A percentile compares a stretch with the other conserved stretches of the same genome.
These are phyloP conservation scores for Pythium rhizo-oryzae DNA, from an alignment of 352 stramenopile genomes.

Conservation along the genomic window DNA sequence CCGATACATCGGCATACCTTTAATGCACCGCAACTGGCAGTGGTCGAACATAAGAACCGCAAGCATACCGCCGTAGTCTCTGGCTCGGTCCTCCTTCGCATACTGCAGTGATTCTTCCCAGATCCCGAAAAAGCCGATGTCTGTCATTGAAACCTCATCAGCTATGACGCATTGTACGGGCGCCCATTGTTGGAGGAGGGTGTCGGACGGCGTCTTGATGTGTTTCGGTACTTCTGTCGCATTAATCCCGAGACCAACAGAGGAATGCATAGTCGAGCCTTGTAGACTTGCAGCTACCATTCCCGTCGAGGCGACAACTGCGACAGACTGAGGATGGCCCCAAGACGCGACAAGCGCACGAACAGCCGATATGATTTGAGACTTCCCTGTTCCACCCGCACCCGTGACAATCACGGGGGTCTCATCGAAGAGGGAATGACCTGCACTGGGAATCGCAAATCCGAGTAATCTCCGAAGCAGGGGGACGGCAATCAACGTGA, in stretches of 20 bases:
- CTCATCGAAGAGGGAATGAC: neutral
- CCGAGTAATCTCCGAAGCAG: neutral
- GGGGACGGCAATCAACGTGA: slow-evolving; percentile 16
- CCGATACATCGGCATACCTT: slow-evolving; percentile 14
- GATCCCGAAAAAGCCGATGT: slow-evolving; percentile 27
- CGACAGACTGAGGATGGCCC: slow-evolving; percentile 3
- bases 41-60: slow-evolving; percentile 9
- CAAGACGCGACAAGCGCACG: slow-evolving; percentile 4
- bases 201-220: slow-evolving; percentile 8
- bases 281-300: slow-evolving; percentile 26
- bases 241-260: slow-evolving; percentile 21
- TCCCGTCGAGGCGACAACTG: slow-evolving; percentile 16
- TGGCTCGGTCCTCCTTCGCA: slow-evolving; percentile 13
- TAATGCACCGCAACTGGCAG: slow-evolving; percentile 2
- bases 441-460: no score
- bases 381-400: slow-evolving; percentile 27
- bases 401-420: slow-evolving; percentile 23
- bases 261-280: slow-evolving; percentile 31
- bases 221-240: neutral
- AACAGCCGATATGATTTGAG: slow-evolving; percentile 22
- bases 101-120: slow-evolving; percentile 31
- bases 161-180: slow-evolving; percentile 21
- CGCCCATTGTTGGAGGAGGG: slow-evolving; percentile 17
- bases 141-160: slow-evolving; percentile 29
- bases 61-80: slow-evolving; percentile 9